Evolutionary conservation across 495 filamentous ascomycete species (phyloP).

Genomic region (Penicillium fimorum): DNA sequence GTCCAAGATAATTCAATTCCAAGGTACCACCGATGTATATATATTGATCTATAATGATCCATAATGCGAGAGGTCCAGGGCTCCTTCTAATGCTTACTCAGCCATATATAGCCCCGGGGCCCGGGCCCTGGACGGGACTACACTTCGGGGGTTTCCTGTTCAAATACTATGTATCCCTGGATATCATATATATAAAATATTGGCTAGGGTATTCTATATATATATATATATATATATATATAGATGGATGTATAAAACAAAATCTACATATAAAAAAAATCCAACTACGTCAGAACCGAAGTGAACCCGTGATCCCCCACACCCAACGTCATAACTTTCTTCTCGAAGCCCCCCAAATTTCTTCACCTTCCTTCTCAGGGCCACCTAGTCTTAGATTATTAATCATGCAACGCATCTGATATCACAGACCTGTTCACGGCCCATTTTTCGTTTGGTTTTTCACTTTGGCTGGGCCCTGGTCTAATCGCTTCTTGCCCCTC

Average conservation of each 20-base stretch:
- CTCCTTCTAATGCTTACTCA: background rate
- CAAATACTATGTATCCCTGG: background rate
- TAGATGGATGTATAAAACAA: background rate
- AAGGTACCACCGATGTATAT: background rate
- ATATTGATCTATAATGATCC: background rate
- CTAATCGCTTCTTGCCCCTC: slow-evolving; percentile 19
- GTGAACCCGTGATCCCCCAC: slow-evolving; percentile 20
- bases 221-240: background rate
- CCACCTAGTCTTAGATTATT: slow-evolving; percentile 12
- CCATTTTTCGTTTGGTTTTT: slow-evolving; percentile 6
- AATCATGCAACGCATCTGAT: slow-evolving; percentile 35
- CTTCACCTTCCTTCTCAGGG: slow-evolving; percentile 3
- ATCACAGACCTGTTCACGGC: slow-evolving; percentile 25
- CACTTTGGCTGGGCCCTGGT: slow-evolving; percentile 25
- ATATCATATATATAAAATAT: background rate
- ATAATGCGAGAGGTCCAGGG: too few relatives aligned
- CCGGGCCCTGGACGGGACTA: too few relatives aligned
- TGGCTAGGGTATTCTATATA: background rate
- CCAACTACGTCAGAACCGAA: slow-evolving; percentile 8
- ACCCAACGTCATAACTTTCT: slow-evolving; percentile 30
- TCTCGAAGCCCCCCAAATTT: slow-evolving; percentile 19
- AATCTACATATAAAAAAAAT: background rate
- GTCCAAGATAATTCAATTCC: background rate
- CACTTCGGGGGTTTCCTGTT: too few relatives aligned
- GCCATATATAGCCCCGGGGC: background rate